A percentile compares a stretch with the other conserved stretches of the same genome.
These are phyloP conservation scores for Austropuccinia psidii DNA, from an alignment of 1,284 basidiomycete species.

Conservation along the genomic window DNA sequence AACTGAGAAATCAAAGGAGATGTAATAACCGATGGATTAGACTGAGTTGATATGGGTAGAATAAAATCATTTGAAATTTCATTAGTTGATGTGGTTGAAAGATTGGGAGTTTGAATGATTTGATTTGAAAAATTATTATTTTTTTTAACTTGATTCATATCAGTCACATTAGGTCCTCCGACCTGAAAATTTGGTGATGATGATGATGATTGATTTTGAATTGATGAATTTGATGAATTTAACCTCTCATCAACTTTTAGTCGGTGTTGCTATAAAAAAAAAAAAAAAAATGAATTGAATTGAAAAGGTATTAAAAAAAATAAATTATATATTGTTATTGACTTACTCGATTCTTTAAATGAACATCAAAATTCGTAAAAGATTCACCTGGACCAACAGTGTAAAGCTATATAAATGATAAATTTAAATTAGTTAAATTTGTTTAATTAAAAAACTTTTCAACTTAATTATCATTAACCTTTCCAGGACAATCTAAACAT, in stretches of 20 bases:
- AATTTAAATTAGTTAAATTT: background rate
- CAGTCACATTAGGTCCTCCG: too few species aligned
- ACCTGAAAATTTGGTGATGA: background rate
- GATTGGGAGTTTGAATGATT: background rate
- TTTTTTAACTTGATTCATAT: too few species aligned
- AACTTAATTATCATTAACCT: too few species aligned
- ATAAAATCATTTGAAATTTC: too few species aligned
- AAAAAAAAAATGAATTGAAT: background rate
- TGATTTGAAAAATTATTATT: too few species aligned
- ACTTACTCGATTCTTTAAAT: conserved; percentile 62
- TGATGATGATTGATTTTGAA: background rate
- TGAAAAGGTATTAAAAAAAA: background rate
- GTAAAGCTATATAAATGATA: conserved; percentile 60
- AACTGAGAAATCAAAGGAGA: too few species aligned
- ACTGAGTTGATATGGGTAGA: too few species aligned
- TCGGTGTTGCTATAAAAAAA: conserved; percentile 29
- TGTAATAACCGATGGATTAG: too few species aligned
- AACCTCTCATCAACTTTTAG: conserved; percentile 28
- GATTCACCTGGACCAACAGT: conserved; percentile 85
- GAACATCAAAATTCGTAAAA: conserved; percentile 83
- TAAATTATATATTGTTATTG: background rate
- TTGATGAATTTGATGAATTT: background rate
- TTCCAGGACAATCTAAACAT: conserved; percentile 88
- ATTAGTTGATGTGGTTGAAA: background rate
- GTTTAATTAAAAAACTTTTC: too few species aligned